These are phyloP conservation scores for Chimonanthus praecox DNA, from an alignment of 164 flowering plant genomes.

Conservation along the genomic window DNA sequence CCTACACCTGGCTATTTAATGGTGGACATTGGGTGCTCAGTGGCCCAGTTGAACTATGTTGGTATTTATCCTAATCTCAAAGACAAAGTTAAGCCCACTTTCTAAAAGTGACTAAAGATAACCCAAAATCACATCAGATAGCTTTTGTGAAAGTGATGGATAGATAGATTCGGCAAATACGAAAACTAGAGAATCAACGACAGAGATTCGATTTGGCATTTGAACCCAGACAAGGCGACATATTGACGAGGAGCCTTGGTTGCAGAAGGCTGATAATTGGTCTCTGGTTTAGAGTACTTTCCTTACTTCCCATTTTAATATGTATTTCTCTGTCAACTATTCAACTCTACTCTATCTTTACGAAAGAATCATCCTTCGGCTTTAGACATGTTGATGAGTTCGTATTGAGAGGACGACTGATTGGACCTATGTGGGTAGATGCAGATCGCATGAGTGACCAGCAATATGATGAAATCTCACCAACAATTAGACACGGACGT, in stretches of 20 bases:
- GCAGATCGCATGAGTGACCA: too few relatives aligned
- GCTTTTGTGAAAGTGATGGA: slow-evolving; percentile 11
- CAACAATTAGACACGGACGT: too few relatives aligned
- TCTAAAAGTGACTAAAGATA: neutral
- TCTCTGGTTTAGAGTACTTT: neutral
- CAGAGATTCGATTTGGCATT: neutral
- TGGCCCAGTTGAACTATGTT: neutral
- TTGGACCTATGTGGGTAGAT: too few relatives aligned
- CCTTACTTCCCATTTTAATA: neutral
- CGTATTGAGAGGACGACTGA: too few relatives aligned
- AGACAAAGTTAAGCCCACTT: neutral
- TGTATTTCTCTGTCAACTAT: too few relatives aligned
- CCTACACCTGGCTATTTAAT: neutral
- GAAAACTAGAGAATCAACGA: neutral
- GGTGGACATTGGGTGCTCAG: neutral
- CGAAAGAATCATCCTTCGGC: too few relatives aligned
- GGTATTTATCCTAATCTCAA: neutral
- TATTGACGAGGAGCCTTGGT: neutral
- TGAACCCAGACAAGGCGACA: slow-evolving; percentile 2
- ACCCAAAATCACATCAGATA: slow-evolving; percentile 4
- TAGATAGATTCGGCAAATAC: slow-evolving; percentile 4
- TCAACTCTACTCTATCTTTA: neutral
- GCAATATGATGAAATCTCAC: too few relatives aligned
- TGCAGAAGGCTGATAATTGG: neutral
- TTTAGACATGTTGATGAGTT: too few relatives aligned